These are phyloP conservation scores for Setaria italica DNA, from an alignment of 202 grass and related monocot species.

Conservation along the genomic window DNA sequence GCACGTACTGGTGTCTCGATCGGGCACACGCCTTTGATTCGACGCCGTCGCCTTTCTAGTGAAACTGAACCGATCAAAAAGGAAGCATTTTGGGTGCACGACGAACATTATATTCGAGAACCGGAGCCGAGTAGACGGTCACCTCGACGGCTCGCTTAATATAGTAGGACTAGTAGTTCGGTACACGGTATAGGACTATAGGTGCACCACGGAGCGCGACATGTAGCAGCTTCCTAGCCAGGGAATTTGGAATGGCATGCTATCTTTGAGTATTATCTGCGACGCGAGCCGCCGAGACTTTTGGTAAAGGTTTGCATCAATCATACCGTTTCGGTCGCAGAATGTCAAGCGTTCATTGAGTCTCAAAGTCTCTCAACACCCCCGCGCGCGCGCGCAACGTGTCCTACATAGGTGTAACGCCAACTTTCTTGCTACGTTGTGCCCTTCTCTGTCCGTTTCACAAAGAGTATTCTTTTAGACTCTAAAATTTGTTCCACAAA, in stretches of 20 bases:
- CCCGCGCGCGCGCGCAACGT: not conserved
- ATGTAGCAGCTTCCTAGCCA: conserved; percentile 12
- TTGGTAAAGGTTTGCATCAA: not conserved
- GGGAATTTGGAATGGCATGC: not conserved
- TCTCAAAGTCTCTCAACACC: not conserved
- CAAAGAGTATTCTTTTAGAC: no score
- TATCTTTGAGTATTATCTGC: conserved; percentile 10
- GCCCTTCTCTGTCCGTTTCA: no score
- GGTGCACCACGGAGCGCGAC: not conserved
- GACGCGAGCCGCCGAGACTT: not conserved
- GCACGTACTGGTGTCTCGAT: no score
- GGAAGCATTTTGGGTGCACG: not conserved
- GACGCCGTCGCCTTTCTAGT: not conserved
- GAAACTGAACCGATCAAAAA: not conserved
- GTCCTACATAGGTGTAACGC: not conserved
- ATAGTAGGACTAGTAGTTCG: not conserved
- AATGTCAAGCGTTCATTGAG: not conserved
- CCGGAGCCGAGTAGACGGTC: not conserved
- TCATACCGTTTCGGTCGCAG: not conserved
- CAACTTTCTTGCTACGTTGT: not conserved
- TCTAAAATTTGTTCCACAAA: no score
- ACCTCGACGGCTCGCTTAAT: not conserved
- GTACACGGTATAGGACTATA: not conserved
- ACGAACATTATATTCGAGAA: not conserved
- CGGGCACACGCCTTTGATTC: no score